Conservation (phyloP, 441 rosid genomes). For the Biscutella laevigata region DNA sequence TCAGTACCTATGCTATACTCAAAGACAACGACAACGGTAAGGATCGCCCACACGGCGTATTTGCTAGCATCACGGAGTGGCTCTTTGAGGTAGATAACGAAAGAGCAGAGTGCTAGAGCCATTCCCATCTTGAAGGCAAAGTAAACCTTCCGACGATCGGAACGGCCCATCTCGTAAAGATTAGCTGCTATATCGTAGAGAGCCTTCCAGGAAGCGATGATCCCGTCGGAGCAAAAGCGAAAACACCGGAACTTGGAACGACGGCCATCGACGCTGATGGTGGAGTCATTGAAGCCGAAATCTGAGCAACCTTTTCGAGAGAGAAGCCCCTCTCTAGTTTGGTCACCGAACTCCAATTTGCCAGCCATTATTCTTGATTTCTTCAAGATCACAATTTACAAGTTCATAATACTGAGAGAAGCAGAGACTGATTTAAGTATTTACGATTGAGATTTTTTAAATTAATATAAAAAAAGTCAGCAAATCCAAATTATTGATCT, state of each 20-base stretch:
- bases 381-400: background rate
- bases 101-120: conserved; percentile 50
- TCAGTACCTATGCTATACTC: conserved; percentile 76
- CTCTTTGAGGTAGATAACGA: conserved; percentile 58
- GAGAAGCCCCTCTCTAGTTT: conserved; percentile 47
- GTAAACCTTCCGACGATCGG: conserved; percentile 60
- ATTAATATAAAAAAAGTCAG: no score
- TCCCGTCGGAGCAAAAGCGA: conserved; percentile 35
- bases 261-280: conserved; percentile 19
- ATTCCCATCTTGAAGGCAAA: conserved; percentile 75
- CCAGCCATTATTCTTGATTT: conserved; percentile 32
- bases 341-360: conserved; percentile 31
- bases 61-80: conserved; percentile 42
- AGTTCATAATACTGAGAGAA: background rate
- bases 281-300: conserved; percentile 36
- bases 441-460: no score
- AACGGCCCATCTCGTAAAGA: conserved; percentile 67
- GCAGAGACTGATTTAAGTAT: no score
- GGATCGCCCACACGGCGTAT: conserved; percentile 85
- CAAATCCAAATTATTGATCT: no score
- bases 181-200: conserved; percentile 19
- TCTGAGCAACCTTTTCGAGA: conserved; percentile 41
- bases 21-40: conserved; percentile 82
- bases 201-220: conserved; percentile 30
- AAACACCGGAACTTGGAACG: conserved; percentile 36